Evolutionary conservation across 2,329 filamentous ascomycete species (phyloP).

Genomic region (Fusarium sp.): DNA sequence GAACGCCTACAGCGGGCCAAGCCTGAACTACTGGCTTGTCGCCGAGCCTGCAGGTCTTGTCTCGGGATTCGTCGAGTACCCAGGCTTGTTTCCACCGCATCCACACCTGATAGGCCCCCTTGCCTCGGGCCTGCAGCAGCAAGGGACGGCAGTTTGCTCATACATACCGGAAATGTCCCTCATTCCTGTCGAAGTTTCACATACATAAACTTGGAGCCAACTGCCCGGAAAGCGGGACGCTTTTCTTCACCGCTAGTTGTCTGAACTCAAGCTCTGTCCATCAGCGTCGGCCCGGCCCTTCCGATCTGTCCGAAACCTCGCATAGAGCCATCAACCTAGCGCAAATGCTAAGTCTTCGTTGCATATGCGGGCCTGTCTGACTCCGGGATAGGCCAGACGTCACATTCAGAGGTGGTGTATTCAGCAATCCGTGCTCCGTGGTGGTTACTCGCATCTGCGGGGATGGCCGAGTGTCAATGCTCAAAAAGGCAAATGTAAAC

Average conservation of each 20-base stretch:
- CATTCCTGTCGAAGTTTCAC: too few species aligned
- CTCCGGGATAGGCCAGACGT: background rate
- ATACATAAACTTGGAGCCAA: too few species aligned
- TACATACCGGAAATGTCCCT: background rate
- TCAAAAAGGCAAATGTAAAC: too few species aligned
- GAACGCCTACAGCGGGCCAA: too few species aligned
- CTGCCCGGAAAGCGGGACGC: too few species aligned
- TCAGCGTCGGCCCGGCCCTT: constrained; percentile 15
- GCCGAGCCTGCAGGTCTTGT: background rate
- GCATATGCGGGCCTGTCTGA: background rate
- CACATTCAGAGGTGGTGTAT: background rate
- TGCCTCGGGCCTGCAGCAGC: too few species aligned
- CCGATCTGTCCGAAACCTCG: background rate
- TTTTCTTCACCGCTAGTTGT: background rate
- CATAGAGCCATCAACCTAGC: constrained; percentile 6
- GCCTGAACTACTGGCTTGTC: too few species aligned
- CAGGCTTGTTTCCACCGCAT: background rate
- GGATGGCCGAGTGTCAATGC: too few species aligned
- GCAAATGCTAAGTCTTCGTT: background rate
- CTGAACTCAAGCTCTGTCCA: too few species aligned
- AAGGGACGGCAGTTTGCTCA: background rate
- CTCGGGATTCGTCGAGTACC: background rate
- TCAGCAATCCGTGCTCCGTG: too few species aligned
- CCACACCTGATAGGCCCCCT: too few species aligned
- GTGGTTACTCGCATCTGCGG: too few species aligned